phyloP scores from a whole-genome alignment of 2,329 filamentous ascomycete species.

The Pseudogymnoascus sp. region DNA sequence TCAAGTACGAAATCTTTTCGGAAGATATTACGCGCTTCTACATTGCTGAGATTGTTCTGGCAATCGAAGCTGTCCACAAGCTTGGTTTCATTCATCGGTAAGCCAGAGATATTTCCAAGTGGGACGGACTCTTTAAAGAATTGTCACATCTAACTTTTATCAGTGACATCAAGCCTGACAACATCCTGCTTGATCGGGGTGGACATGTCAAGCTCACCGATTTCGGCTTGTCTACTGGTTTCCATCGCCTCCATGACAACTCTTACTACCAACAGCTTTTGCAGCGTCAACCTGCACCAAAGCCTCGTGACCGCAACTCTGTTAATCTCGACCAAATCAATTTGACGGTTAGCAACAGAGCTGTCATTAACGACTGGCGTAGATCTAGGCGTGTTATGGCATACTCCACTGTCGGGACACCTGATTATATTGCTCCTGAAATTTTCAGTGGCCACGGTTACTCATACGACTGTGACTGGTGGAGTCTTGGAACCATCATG shows the following conservation, averaged over 20 bases:
- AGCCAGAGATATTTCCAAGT: conserved; percentile 27
- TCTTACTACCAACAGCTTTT: conserved; percentile 97
- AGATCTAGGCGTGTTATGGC: conserved; percentile 93
- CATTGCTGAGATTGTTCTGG: conserved; percentile 95
- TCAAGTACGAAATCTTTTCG: conserved; percentile 99
- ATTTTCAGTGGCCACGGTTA: conserved; percentile 97
- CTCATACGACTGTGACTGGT: conserved; percentile 97
- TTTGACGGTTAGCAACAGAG: conserved; percentile 92
- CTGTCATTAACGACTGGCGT: conserved; percentile 97
- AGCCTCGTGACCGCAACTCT: conserved; percentile 76
- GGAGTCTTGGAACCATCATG: conserved; percentile 98
- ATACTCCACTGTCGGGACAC: conserved; percentile 96
- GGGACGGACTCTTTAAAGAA: background rate
- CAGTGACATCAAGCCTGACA: conserved; percentile 98
- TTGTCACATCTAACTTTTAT: background rate
- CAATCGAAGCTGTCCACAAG: conserved; percentile 98
- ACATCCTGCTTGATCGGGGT: conserved; percentile 89
- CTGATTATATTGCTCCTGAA: conserved; percentile 97
- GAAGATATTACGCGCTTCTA: conserved; percentile 99
- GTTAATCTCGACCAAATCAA: conserved; percentile 98
- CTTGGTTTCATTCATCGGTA: conserved; percentile 97
- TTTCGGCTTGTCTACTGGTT: conserved; percentile 94
- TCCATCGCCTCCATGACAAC: conserved; percentile 96
- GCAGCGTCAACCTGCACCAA: conserved; percentile 71
- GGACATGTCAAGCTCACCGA: conserved; percentile 98